These are phyloP conservation scores for Gossypium anomalum DNA, from an alignment of 345 rosid species.

Conservation along the genomic window DNA sequence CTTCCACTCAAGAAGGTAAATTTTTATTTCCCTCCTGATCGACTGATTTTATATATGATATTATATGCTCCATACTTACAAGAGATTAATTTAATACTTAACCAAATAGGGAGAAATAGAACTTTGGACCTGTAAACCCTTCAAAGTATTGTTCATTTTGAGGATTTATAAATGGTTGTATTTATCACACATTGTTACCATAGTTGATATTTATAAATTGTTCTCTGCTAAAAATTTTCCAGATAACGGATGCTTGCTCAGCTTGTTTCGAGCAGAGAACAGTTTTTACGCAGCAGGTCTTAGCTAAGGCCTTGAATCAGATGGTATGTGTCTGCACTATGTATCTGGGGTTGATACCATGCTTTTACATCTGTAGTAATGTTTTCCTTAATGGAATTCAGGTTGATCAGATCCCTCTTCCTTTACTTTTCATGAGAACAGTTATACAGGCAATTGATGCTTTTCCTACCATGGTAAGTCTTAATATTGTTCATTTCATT, in stretches of 20 bases:
- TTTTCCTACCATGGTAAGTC: conserved; percentile 79
- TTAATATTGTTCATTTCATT: background rate
- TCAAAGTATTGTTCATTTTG: background rate
- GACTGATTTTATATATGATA: background rate
- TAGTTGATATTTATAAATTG: background rate
- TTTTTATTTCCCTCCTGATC: conserved; percentile 3
- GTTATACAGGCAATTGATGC: conserved; percentile 96
- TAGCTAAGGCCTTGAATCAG: conserved; percentile 87
- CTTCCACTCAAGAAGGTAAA: conserved; percentile 75
- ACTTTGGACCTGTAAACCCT: background rate
- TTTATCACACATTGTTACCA: background rate
- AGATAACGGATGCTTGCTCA: conserved; percentile 90
- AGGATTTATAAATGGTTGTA: background rate
- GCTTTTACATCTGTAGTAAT: conserved; percentile 17
- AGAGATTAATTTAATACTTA: background rate
- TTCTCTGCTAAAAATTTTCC: conserved; percentile 27
- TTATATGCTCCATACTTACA: background rate
- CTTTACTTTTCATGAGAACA: conserved; percentile 95
- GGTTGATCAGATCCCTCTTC: conserved; percentile 90
- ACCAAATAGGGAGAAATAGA: background rate
- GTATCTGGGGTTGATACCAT: background rate
- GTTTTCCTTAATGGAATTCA: conserved; percentile 28
- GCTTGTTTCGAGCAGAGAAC: conserved; percentile 98
- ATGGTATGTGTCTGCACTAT: conserved; percentile 48
- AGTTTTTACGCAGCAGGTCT: conserved; percentile 88